phyloP scores from a whole-genome alignment of 257 asterid species.

The Penstemon barbatus region DNA sequence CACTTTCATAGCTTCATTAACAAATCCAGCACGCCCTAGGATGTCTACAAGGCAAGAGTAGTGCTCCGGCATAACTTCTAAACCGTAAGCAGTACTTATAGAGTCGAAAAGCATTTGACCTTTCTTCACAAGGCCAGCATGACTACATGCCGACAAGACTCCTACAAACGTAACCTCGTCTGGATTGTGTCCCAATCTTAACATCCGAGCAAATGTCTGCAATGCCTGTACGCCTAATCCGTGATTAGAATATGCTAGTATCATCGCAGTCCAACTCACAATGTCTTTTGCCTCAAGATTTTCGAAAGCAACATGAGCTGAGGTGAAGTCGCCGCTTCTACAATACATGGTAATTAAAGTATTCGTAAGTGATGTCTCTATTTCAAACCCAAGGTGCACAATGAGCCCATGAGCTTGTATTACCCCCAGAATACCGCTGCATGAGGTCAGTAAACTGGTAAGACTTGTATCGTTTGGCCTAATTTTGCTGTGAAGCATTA shows the following conservation, averaged over 20 bases:
- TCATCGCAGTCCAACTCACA: conserved; percentile 64
- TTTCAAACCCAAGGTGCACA: conserved; percentile 51
- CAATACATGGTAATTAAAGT: conserved; percentile 58
- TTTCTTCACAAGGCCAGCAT: conserved; percentile 61
- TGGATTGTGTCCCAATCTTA: conserved; percentile 49
- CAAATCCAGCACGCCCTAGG: conserved; percentile 41
- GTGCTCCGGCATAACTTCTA: conserved; percentile 54
- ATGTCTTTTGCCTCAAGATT: conserved; percentile 52
- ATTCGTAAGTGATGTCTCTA: conserved; percentile 49
- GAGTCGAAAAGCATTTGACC: conserved; percentile 58
- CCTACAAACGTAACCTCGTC: conserved; percentile 54
- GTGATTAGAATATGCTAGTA: conserved; percentile 56
- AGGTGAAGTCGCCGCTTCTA: conserved; percentile 54
- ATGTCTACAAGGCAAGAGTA: conserved; percentile 47
- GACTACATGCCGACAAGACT: conserved; percentile 67
- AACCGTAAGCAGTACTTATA: conserved; percentile 45
- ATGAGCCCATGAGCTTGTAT: conserved; percentile 58
- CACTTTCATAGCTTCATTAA: conserved; percentile 45
- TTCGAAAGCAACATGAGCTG: conserved; percentile 49
- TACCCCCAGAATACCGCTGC: conserved; percentile 43
- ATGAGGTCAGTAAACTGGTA: conserved; percentile 55
- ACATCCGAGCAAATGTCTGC: conserved; percentile 55
- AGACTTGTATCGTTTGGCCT: conserved; percentile 50
- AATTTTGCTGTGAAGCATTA: conserved; percentile 43
- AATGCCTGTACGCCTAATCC: conserved; percentile 53